phyloP scores from a whole-genome alignment of 1,139 yeast genomes.

The Geotrichum reessii region DNA sequence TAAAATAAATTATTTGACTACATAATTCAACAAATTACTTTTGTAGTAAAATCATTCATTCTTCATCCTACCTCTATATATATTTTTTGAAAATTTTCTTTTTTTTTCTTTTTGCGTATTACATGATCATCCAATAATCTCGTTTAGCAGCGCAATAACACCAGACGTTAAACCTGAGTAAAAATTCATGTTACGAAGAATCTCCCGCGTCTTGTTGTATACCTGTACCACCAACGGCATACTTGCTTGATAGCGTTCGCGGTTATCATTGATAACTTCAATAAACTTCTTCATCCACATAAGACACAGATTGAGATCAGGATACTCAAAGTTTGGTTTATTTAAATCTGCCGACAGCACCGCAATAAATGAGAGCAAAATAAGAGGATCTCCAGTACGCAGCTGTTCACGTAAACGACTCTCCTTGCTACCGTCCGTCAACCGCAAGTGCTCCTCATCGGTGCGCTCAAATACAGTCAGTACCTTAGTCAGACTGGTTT shows the following conservation, averaged over 20 bases:
- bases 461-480: constrained; percentile 8
- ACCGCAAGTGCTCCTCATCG: background rate
- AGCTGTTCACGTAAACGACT: constrained; percentile 4
- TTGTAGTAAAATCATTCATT: no score
- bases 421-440: constrained; percentile 1
- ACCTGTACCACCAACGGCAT: constrained; percentile 9
- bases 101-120: background rate
- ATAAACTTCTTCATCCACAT: constrained; percentile 16
- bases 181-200: constrained; percentile 1
- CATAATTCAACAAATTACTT: no score
- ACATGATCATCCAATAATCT: background rate
- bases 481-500: constrained; percentile 13
- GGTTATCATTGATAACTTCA: constrained; percentile 14
- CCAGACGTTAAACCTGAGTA: background rate
- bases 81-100: no score
- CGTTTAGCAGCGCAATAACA: background rate
- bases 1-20: no score
- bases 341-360: constrained; percentile 14
- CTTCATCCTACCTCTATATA: no score
- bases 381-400: constrained; percentile 12
- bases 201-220: constrained; percentile 6
- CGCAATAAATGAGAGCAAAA: constrained; percentile 16
- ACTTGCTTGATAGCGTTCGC: constrained; percentile 7
- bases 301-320: constrained; percentile 4
- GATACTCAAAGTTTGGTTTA: constrained; percentile 4